These are phyloP conservation scores for Cardamine resedifolia DNA, from an alignment of 345 rosid species.

Conservation along the genomic window DNA sequence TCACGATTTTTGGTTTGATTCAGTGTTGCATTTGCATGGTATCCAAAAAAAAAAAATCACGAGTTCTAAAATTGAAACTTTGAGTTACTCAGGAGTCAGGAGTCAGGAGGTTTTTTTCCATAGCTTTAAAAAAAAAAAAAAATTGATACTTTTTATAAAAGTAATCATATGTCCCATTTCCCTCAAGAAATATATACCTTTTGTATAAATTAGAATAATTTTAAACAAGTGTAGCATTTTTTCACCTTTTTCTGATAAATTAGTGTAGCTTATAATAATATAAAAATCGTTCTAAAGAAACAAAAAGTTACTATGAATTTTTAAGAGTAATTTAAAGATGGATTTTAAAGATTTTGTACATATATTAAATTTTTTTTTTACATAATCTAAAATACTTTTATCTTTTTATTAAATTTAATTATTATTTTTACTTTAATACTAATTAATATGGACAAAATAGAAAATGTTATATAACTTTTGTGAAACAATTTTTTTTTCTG, in stretches of 20 bases:
- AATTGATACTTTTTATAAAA: neutral
- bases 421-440: too few relatives aligned
- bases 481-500: too few relatives aligned
- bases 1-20: neutral
- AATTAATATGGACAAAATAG: too few relatives aligned
- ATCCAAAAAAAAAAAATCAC: neutral
- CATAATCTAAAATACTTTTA: too few relatives aligned
- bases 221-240: neutral
- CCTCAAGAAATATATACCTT: neutral
- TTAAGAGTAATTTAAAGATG: too few relatives aligned
- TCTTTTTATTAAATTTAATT: too few relatives aligned
- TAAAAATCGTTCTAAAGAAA: neutral
- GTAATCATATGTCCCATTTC: neutral
- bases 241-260: neutral
- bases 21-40: neutral
- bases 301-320: neutral
- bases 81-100: too few relatives aligned
- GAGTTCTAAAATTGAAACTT: neutral
- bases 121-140: neutral
- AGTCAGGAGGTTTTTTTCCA: neutral
- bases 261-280: slow-evolving; percentile 6
- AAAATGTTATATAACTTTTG: too few relatives aligned
- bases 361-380: too few relatives aligned
- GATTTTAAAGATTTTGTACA: too few relatives aligned
- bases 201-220: neutral